Evolutionary conservation across 108 stramenopile genomes (phyloP).

Genomic region (Nannochloropsis gaditana): DNA sequence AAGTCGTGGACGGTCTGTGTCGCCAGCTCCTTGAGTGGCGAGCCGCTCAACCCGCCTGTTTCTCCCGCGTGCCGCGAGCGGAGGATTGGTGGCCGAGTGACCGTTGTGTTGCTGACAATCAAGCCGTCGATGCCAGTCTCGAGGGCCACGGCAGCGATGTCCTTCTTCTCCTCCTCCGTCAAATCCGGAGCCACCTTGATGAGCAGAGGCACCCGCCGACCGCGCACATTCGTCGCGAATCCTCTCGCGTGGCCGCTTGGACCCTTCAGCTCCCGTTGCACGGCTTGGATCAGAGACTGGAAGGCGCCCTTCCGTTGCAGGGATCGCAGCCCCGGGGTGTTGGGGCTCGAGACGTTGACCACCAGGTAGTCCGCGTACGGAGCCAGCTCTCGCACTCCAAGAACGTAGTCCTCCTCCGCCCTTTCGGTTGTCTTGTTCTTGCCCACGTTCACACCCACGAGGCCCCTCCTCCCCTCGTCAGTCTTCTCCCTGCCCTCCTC

Average conservation of each 20-base stretch:
- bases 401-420: constrained; percentile 63
- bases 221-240: neutral
- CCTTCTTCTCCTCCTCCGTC: constrained; percentile 62
- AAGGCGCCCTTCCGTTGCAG: constrained; percentile 65
- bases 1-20: constrained; percentile 72
- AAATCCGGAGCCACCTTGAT: constrained; percentile 93
- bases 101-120: constrained; percentile 84
- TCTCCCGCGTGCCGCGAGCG: constrained; percentile 57
- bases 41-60: constrained; percentile 79
- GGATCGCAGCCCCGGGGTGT: constrained; percentile 82
- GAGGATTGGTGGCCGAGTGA: constrained; percentile 60
- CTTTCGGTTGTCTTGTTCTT: constrained; percentile 75
- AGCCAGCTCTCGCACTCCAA: constrained; percentile 67
- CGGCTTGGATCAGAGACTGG: constrained; percentile 58
- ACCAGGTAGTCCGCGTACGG: constrained; percentile 88
- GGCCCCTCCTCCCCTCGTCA: neutral
- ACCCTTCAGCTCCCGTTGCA: constrained; percentile 55
- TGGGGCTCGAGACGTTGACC: constrained; percentile 77
- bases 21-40: constrained; percentile 67
- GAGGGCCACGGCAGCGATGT: constrained; percentile 63
- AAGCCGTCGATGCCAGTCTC: constrained; percentile 74
- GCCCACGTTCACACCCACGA: constrained; percentile 76
- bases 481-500: neutral
- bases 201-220: constrained; percentile 60
- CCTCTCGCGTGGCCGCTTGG: constrained; percentile 15